Base-by-base conservation (phyloP, 1,284 basidiomycete species). In the Moesziomyces antarcticus region DNA sequence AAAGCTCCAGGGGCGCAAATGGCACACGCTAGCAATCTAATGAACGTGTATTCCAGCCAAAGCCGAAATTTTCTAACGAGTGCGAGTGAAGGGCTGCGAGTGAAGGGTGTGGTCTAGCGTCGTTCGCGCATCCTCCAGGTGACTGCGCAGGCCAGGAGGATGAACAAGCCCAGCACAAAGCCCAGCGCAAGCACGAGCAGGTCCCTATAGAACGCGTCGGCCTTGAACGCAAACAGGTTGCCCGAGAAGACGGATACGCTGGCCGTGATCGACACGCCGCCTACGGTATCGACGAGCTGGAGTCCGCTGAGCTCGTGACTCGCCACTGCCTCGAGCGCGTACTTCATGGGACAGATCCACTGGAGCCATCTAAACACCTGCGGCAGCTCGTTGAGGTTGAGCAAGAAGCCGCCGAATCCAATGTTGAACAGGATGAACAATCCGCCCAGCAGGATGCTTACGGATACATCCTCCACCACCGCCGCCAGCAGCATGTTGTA, bases 391-490 rank as follows among this genome's bases (percentile, higher is more conserved):
- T 73, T 63, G 20, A 80, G 45, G 45, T 77, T 77, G 50, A 80
- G 57, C 56, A 80, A 24, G 59, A 80, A 80, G 18, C 79, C 79
- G 5, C 68, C 77, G 30, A 79, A 77, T 1, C 64, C 77, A 14
- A 80, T 66, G 58, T 80, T 75, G 73, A 80, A 78, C 22, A 80
- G 60, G 45, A 79, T 67, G 40, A 66, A 71, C 6, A 68, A n/a
- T 13, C 72, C 72, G 2, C 64, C 75, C 3, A 70, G 48, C 3
- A 80, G 63, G 48, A 79, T 73, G 9, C 75, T 63, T 4, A 69
- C 47, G n/a, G 69, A 73, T 3, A 77, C 44, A 40, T 80, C 73
- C 41, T 67, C 56, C 48, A 79, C 55, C 20, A 69, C 50, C 16
- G 74, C 75, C 4, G 71, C 62, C 16, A 80, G 73, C 5, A 68